Evolutionary conservation across 331 rosid genomes (phyloP).

Genomic region (Malus hybrid): DNA sequence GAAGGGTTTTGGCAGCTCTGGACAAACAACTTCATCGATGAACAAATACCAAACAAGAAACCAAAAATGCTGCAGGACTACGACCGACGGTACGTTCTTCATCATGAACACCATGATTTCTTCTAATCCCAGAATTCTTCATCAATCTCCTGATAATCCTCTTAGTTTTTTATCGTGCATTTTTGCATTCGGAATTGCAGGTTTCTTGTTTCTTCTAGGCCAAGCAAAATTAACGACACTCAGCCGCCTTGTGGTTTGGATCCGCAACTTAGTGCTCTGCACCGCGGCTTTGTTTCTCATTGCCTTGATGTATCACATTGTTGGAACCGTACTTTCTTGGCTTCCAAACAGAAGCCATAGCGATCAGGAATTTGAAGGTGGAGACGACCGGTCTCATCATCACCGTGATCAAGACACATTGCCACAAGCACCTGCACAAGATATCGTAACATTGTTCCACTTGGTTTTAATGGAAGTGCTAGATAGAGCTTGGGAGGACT

Average conservation of each 20-base stretch:
- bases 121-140: not conserved
- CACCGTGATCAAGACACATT: not conserved
- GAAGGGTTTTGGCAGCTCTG: not conserved
- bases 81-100: not conserved
- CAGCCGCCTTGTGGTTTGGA: not conserved
- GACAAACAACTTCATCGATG: not conserved
- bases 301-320: not conserved
- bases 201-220: not conserved
- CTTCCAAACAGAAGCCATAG: not conserved
- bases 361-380: not conserved
- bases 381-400: not conserved
- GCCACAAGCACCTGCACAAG: not conserved
- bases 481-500: constrained; percentile 10
- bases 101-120: constrained; percentile 3
- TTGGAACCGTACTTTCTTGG: not conserved
- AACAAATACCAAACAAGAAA: not conserved
- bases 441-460: not conserved
- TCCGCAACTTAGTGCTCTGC: not conserved
- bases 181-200: not conserved
- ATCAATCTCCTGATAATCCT: not conserved
- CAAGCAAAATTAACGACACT: not conserved
- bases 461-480: constrained; percentile 1
- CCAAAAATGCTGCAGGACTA: not conserved
- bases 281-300: not conserved
- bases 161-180: not conserved